Base-by-base conservation (phyloP, 495 filamentous ascomycete genomes). In the Neurospora sp. region DNA sequence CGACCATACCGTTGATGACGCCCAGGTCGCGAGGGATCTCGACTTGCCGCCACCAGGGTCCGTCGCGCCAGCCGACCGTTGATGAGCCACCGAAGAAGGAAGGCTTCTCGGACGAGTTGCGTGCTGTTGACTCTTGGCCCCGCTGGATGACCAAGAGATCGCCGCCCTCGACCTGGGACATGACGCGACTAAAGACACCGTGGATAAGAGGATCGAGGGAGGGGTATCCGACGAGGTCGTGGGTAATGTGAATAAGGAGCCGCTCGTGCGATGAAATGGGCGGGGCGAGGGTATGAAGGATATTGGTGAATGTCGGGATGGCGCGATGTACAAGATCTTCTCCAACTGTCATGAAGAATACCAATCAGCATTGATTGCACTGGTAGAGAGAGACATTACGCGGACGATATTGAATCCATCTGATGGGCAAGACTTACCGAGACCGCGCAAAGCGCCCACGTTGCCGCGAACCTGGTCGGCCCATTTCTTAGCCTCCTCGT, bases 221-320 rank as follows among this genome's bases (percentile, higher is more conserved):
- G 9, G 96, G 96, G 81, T 99, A 99, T 71, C 92, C 93, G 69
- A 93, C 89, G 22, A 98, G 87, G 79, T 98, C 94, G 84, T 98
- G 96, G 22, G 96, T 97, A 72, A 96, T 93, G 85, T 99, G 96
- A 79, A 99, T 99, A 77, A 96, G 92, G 9, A 99, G 92, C 70
- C 96, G 93, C 84, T 99, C 96, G 82, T 98, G 96, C 7, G 95
- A 96, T 31, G 94, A 96, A 77, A 99, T 99, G 10, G 96, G 96
- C 48, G 96, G 96, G 3, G 96, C 96, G 71, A 99, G 90, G 61
- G 92, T 96, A 79, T 97, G 92, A 70, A 99, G 88, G 78, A 99
- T 91, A 78, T 92, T 92, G 77, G 94, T 94, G 80, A 99, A 97
- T 74, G 96, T 98, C 68, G 96, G 96, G 38, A 99, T 86, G 59